phyloP scores from a whole-genome alignment of 225 moss, liverwort and hornwort species.

The Pseudoscleropodium purum region DNA sequence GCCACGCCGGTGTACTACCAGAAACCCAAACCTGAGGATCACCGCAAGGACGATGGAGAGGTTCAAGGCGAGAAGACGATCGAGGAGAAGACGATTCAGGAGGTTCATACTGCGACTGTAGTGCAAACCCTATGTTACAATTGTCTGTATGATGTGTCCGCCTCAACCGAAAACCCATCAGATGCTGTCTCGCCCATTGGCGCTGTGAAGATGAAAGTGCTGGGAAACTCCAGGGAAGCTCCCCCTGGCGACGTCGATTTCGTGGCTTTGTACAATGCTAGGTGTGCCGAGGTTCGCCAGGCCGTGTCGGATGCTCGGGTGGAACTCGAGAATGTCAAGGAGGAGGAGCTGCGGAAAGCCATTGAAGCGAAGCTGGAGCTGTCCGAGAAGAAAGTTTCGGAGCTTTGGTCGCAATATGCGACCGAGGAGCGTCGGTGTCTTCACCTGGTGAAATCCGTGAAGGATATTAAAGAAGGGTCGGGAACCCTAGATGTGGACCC shows the following conservation, averaged over 20 bases:
- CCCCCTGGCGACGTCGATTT: conserved; percentile 36
- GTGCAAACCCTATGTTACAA: conserved; percentile 55
- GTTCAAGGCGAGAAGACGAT: conserved; percentile 37
- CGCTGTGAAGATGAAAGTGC: conserved; percentile 43
- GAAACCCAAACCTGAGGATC: conserved; percentile 39
- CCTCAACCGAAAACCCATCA: conserved; percentile 21
- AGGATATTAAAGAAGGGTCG: conserved; percentile 28
- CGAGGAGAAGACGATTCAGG: conserved; percentile 55
- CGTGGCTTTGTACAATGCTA: conserved; percentile 28
- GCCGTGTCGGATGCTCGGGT: conserved; percentile 36
- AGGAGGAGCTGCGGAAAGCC: conserved; percentile 17
- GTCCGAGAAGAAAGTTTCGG: conserved; percentile 47
- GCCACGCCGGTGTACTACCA: conserved; percentile 49
- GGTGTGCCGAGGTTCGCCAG: conserved; percentile 40
- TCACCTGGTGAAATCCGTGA: conserved; percentile 40
- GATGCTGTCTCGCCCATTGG: conserved; percentile 30
- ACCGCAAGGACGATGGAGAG: conserved; percentile 22
- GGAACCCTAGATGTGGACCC: background rate
- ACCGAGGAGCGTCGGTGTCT: conserved; percentile 45
- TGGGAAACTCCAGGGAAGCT: conserved; percentile 34
- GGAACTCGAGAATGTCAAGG: conserved; percentile 48
- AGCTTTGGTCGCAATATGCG: conserved; percentile 49
- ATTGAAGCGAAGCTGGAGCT: conserved; percentile 35
- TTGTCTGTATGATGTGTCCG: conserved; percentile 54
- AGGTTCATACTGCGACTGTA: conserved; percentile 45